Evolutionary conservation across 257 asterid genomes (phyloP).

Genomic region (Ilex asprella): DNA sequence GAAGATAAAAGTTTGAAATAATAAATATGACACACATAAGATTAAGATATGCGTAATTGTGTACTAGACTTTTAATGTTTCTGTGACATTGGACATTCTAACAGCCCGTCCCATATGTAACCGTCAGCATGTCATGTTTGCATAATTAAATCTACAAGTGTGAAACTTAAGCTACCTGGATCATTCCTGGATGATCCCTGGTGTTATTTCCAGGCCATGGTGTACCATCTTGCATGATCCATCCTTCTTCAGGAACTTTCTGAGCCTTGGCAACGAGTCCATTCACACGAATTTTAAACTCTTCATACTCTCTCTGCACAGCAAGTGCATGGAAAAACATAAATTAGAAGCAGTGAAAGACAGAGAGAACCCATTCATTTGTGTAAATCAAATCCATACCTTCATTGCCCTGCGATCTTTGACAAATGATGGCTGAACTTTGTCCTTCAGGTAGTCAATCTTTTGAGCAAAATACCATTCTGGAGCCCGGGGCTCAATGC

Average conservation of each 20-base stretch:
- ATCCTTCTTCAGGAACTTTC: slow-evolving; percentile 94
- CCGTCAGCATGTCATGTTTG: too few species aligned
- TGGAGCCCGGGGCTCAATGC: slow-evolving; percentile 95
- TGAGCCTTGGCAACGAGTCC: slow-evolving; percentile 84
- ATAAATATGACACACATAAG: background rate
- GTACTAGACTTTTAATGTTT: too few species aligned
- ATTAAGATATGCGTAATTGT: too few species aligned
- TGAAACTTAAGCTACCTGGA: slow-evolving; percentile 57
- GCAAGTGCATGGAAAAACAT: slow-evolving; percentile 17
- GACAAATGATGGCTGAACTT: slow-evolving; percentile 86
- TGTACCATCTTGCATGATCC: slow-evolving; percentile 99
- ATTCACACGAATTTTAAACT: slow-evolving; percentile 79
- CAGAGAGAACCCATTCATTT: slow-evolving; percentile 5
- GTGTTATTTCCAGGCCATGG: slow-evolving; percentile 99
- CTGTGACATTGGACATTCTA: too few species aligned
- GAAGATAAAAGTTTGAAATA: background rate
- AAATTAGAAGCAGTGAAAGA: slow-evolving; percentile 17
- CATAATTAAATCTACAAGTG: background rate
- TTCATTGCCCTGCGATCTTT: slow-evolving; percentile 98
- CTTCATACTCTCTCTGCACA: slow-evolving; percentile 90
- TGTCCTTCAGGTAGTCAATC: slow-evolving; percentile 84
- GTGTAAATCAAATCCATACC: slow-evolving; percentile 32
- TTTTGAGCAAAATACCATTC: slow-evolving; percentile 93
- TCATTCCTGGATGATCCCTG: slow-evolving; percentile 99
- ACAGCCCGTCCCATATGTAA: too few species aligned